Conservation (phyloP, 352 stramenopile genomes). For the Pythium pyrilobum region DNA sequence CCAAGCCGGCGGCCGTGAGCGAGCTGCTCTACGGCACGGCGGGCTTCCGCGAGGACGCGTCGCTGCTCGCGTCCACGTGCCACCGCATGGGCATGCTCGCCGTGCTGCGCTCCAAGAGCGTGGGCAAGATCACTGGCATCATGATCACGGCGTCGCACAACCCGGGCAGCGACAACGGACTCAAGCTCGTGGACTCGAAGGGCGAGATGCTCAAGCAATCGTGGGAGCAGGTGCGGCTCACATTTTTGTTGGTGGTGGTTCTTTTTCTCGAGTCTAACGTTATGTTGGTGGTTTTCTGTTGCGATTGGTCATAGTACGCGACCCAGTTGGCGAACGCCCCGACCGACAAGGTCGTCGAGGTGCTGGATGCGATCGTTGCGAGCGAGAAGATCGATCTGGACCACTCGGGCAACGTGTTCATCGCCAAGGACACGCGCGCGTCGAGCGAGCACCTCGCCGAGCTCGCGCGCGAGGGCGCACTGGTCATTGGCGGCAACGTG, state of each 20-base stretch:
- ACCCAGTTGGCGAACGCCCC: slow-evolving; percentile 76
- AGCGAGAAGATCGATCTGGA: slow-evolving; percentile 81
- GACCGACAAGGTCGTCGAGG: slow-evolving; percentile 79
- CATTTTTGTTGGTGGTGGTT: too few relatives aligned
- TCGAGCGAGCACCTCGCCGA: slow-evolving; percentile 82
- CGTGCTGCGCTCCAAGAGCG: slow-evolving; percentile 72
- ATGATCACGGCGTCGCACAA: slow-evolving; percentile 97
- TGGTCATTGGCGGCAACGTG: slow-evolving; percentile 86
- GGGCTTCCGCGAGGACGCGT: slow-evolving; percentile 92
- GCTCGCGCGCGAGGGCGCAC: slow-evolving; percentile 84
- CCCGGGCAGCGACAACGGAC: slow-evolving; percentile 85
- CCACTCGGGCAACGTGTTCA: slow-evolving; percentile 80
- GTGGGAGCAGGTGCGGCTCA: slow-evolving; percentile 83
- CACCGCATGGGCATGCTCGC: slow-evolving; percentile 91
- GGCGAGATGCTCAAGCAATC: slow-evolving; percentile 89
- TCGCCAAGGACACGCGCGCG: slow-evolving; percentile 91
- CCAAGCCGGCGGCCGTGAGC: slow-evolving; percentile 30
- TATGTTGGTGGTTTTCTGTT: neutral
- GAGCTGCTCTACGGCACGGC: slow-evolving; percentile 91
- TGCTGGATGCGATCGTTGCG: slow-evolving; percentile 64
- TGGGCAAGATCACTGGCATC: slow-evolving; percentile 83
- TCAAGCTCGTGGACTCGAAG: slow-evolving; percentile 93
- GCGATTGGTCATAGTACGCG: slow-evolving; percentile 39
- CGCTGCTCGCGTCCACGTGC: slow-evolving; percentile 88
- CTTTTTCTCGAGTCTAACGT: neutral